Base-by-base conservation (phyloP, 2,329 filamentous ascomycete species). In the Aspergillus quadrilineatus region DNA sequence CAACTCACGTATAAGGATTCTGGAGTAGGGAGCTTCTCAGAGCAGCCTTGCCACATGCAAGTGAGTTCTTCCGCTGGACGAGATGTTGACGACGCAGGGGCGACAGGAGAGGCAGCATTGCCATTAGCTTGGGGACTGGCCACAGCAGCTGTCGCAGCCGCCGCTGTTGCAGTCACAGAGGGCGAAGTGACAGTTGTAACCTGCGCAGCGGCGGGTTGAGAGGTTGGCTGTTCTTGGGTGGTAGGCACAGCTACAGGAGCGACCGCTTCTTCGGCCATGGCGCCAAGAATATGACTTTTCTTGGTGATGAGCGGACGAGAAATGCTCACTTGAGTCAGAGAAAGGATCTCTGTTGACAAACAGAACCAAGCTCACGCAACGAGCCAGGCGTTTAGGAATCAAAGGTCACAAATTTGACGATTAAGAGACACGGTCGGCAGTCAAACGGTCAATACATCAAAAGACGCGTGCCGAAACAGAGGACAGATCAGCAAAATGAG, bases 1-100 rank as follows among this genome's bases (percentile, higher is more conserved):
- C 4, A 47, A 64, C 73, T 76, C 80, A 87, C 85, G 71, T 87
- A 87, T 67, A 87, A 83, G 50, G 80, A 73, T 67, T 87, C 84
- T 7, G 85, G 77, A 37, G 79, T 81, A 36, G 82, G 73, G 63
- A 77, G 80, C 62, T 83, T 80, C 65, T 87, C 85, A 63, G 81
- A 80, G 67, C 85, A 87, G 61, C 79, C 81, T 63, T 81, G 78
- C 85, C 85, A 87, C 74, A 86, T 82, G 63, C 85, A 87, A 41
- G 73, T 69, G 54, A 80, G 68, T 50, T 76, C 73, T 52, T 78
- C 76, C 32, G 68, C 64, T 50, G 56, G 63, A 50, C 57, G 60
- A 50, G 64, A 29, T 8, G 55, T 26, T 32, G 50, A 53, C 26
- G 55, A 57, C 45, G 55, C 37, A 17, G 45, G 50, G 28, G 50